A percentile compares a stretch with the other conserved stretches of the same genome.
These are phyloP conservation scores for Oidiodendron maius DNA, from an alignment of 495 filamentous ascomycete genomes.

Conservation along the genomic window DNA sequence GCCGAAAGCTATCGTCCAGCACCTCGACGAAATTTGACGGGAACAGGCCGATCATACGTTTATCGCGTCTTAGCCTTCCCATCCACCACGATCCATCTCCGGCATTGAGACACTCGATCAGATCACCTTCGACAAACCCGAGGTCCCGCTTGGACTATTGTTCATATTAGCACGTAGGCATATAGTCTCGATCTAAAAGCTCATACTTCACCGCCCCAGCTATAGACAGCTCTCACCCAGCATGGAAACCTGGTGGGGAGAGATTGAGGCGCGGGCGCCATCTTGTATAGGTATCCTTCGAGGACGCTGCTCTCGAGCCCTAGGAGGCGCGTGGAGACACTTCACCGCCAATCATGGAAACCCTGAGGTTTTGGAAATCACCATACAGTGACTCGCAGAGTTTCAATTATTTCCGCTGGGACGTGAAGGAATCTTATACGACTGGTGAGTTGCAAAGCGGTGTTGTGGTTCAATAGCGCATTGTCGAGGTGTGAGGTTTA, in stretches of 20 bases:
- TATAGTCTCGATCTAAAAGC: neutral
- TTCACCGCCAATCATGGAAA: too few species aligned
- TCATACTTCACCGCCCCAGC: slow-evolving; percentile 87
- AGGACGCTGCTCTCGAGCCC: neutral
- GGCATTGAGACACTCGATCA: slow-evolving; percentile 97
- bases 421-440: too few species aligned
- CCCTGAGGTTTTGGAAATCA: too few species aligned
- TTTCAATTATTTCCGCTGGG: too few species aligned
- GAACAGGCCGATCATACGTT: slow-evolving; percentile 82
- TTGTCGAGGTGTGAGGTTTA: too few species aligned
- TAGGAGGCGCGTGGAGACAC: neutral
- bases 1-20: slow-evolving; percentile 75
- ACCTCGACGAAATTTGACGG: slow-evolving; percentile 97
- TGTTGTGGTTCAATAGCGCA: too few species aligned
- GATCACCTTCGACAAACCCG: slow-evolving; percentile 93
- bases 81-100: slow-evolving; percentile 99
- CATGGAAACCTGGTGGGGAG: slow-evolving; percentile 87
- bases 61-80: slow-evolving; percentile 79
- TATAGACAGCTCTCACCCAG: slow-evolving; percentile 93
- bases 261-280: slow-evolving; percentile 52
- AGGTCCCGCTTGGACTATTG: slow-evolving; percentile 80
- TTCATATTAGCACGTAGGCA: slow-evolving; percentile 3
- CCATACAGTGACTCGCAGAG: too few species aligned
- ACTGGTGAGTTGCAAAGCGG: too few species aligned
- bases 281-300: slow-evolving; percentile 2